Base-by-base conservation (phyloP, 2,329 filamentous ascomycete genomes). In the Pseudogymnoascus verrucosus region DNA sequence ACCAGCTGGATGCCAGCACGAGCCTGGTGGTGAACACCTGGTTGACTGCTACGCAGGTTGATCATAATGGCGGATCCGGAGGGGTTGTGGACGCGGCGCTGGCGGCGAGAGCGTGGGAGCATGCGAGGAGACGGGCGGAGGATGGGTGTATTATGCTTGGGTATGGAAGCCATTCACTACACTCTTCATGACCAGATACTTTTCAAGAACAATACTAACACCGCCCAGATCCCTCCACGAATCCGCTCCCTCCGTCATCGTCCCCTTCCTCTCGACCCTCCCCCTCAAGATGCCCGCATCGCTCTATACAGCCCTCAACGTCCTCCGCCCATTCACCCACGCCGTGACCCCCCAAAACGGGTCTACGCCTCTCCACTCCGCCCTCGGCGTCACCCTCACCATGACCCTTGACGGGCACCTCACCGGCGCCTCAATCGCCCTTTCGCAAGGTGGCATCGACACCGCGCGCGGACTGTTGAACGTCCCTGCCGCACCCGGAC, bases 21-120 rank as follows among this genome's bases (percentile, higher is more conserved):
- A 96, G 91, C 74, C 76, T 98, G 40, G 93, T 95, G 0, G 91
- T 98, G 68, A 98, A 98, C 78, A 97, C 92, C 64, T 97, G 93
- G 93, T 83, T 95, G 62, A 96, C 91, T 3, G 90, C 91, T 16
- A 82, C 85, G 28, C 89, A 89, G 68, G 78, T 84, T 23, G 85
- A 88, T 40, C 82, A 84, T 2, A 85, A 91, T 71, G 89, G 89
- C 39, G 82, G 84, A 63, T 79, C 81, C 57, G 90, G 90, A 61
- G 90, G 90, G 62, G 92, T 90, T 6, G 85, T 98, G 44, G 95
- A 99, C 76, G 78, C 84, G 44, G 84, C 89, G 21, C 78, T 99
- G 61, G 90, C 90, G 14, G 81, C 85, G 62, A 86, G 91, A 74
- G 92, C 93, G 2, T 99, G 95, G 93, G 95, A 99, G 78, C 95